Base-by-base conservation (phyloP, 768 basidiomycete genomes). In the Phallus indusiatus region DNA sequence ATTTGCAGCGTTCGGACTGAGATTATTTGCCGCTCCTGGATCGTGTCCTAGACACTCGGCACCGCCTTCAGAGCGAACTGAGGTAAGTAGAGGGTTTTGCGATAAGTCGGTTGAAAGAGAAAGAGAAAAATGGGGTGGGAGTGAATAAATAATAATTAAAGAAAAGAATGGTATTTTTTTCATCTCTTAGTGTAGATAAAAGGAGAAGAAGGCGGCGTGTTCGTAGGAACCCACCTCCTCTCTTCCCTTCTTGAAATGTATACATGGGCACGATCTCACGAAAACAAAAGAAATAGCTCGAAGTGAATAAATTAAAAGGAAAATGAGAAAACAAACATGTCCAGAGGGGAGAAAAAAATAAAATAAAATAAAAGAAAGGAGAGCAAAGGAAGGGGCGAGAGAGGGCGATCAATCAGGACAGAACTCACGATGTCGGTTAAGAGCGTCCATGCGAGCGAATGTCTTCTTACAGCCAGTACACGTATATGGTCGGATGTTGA, bases 401-500 rank as follows among this genome's bases (percentile, higher is more conserved):
- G 16, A 2, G 42, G 22, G 51, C n/a, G 18, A 14, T 42, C n/a
- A 42, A 42, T 42, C 42, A n/a, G n/a, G 12, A 42, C 12, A 33
- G 11, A 9, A 84, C 90, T 76, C 72, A 93, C 90, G 72, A 75
- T 98, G 95, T 62, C 94, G 74, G 68, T 95, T 95, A 55, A 97
- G 78, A 47, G 94, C 94, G 71, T 97, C 95, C 81, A 96, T 87
- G 61, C 94, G 72, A 34, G 94, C 94, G 76, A 98, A 98, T 64
- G 85, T 90, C 76, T 94, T 90, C 64, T 81, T 80, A 69, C 94
- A 98, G 48, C 92, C 94, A 9, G 94, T 90, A 67, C 95, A 98
- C 12, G 82, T 87, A 69, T 94, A 95, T 62, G 94, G 93, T 21
- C 94, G 76, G 66, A 92, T 87, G 65, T 95, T 94, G 60, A 90